These are phyloP conservation scores for Porodaedalea pini DNA, from an alignment of 1,284 basidiomycete species.

Conservation along the genomic window DNA sequence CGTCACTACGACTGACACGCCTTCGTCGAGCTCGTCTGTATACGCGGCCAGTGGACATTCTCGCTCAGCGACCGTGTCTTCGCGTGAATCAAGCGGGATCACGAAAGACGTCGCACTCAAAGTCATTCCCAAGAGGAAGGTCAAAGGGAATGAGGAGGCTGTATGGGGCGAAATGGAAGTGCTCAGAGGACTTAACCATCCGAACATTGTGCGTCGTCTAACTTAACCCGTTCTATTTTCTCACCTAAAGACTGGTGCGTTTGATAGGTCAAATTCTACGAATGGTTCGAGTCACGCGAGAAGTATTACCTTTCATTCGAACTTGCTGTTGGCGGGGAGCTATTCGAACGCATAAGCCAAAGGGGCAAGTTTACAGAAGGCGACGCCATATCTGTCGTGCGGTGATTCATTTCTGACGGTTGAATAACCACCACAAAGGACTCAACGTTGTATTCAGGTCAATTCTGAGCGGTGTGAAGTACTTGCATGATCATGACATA, in stretches of 20 bases:
- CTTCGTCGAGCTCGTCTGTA: conserved; percentile 6
- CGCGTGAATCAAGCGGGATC: conserved; percentile 26
- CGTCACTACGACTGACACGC: conserved; percentile 7
- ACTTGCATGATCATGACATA: conserved; percentile 83
- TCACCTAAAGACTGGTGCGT: neutral
- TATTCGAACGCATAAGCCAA: conserved; percentile 81
- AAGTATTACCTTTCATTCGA: conserved; percentile 94
- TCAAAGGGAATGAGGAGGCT: conserved; percentile 80
- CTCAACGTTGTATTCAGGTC: conserved; percentile 44
- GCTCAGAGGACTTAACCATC: conserved; percentile 80
- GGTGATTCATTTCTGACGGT: conserved; percentile 38
- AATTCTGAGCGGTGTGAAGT: conserved; percentile 75
- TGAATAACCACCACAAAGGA: neutral
- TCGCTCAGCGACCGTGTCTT: neutral
- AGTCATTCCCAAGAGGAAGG: conserved; percentile 87
- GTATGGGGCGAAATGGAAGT: conserved; percentile 92
- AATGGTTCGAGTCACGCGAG: conserved; percentile 87
- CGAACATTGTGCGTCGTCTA: conserved; percentile 70
- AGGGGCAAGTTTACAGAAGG: conserved; percentile 79
- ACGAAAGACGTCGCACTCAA: conserved; percentile 82
- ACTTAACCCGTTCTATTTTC: neutral
- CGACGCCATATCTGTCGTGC: conserved; percentile 74
- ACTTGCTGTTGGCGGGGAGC: conserved; percentile 84
- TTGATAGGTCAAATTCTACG: conserved; percentile 82
- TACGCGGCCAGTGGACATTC: conserved; percentile 21